phyloP scores from a whole-genome alignment of 2,329 filamentous ascomycete genomes.

The Ophiostoma piceae region DNA sequence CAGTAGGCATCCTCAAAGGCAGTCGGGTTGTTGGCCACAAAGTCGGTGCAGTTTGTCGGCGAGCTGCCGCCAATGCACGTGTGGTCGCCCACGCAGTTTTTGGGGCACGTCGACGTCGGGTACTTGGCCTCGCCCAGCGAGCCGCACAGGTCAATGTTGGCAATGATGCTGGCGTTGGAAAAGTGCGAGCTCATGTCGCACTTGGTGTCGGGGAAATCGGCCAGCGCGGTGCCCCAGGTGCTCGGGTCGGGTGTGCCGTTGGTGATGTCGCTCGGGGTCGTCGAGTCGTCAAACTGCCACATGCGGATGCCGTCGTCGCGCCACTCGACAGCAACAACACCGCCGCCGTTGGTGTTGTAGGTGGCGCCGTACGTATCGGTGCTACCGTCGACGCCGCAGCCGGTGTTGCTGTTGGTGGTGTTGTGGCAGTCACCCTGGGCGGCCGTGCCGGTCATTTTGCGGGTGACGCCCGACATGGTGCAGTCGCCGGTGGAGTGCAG shows the following conservation, averaged over 20 bases:
- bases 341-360: slow-evolving; percentile 53
- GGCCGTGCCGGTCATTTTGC: slow-evolving; percentile 47
- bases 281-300: slow-evolving; percentile 53
- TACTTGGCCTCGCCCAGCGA: slow-evolving; percentile 47
- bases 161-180: slow-evolving; percentile 59
- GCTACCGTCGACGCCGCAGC: slow-evolving; percentile 49
- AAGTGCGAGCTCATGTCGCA: slow-evolving; percentile 58
- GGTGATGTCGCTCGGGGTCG: slow-evolving; percentile 50
- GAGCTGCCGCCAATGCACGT: slow-evolving; percentile 27
- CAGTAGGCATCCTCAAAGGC: slow-evolving; percentile 58
- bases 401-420: slow-evolving; percentile 42
- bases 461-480: slow-evolving; percentile 47
- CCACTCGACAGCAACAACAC: slow-evolving; percentile 58
- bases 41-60: slow-evolving; percentile 52
- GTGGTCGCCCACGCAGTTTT: slow-evolving; percentile 26
- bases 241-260: slow-evolving; percentile 51
- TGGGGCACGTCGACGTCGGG: slow-evolving; percentile 40
- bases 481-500: slow-evolving; percentile 53
- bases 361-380: slow-evolving; percentile 44
- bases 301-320: slow-evolving; percentile 56
- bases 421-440: slow-evolving; percentile 47
- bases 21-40: slow-evolving; percentile 52
- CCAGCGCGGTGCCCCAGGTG: slow-evolving; percentile 56
- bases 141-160: slow-evolving; percentile 62
- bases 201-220: slow-evolving; percentile 60